Percentiles rank a stretch among this genome's conserved stretches.
Conservation (phyloP, 2,329 filamentous ascomycete species). For the Sarocladiaceae sp. region DNA sequence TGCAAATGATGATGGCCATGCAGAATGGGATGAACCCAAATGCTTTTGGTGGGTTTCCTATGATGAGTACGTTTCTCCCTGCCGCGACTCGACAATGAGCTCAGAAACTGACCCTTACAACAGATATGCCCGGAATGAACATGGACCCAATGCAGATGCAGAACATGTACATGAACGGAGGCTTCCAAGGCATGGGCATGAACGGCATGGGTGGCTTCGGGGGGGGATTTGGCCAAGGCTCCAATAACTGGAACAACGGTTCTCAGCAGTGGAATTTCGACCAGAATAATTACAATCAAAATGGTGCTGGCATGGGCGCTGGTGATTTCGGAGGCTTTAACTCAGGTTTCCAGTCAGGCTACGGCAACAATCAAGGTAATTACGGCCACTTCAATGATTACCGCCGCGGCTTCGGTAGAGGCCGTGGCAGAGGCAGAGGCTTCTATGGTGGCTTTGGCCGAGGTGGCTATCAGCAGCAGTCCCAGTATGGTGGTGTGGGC, state of each 20-base stretch:
- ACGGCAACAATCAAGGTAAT: slow-evolving; percentile 67
- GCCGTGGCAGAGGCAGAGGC: slow-evolving; percentile 63
- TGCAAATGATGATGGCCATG: slow-evolving; percentile 79
- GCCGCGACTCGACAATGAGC: background rate
- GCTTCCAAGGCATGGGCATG: slow-evolving; percentile 74
- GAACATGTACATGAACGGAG: slow-evolving; percentile 75
- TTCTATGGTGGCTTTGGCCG: slow-evolving; percentile 41
- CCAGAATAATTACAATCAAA: slow-evolving; percentile 89
- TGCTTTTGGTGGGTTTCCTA: slow-evolving; percentile 58
- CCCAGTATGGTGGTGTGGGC: slow-evolving; percentile 35
- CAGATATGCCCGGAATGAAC: slow-evolving; percentile 57
- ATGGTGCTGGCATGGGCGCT: slow-evolving; percentile 74
- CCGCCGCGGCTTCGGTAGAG: slow-evolving; percentile 63
- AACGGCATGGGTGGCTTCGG: slow-evolving; percentile 73
- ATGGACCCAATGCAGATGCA: slow-evolving; percentile 79
- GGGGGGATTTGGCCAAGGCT: slow-evolving; percentile 56
- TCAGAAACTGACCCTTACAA: background rate
- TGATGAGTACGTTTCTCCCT: slow-evolving; percentile 72
- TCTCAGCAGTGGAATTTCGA: slow-evolving; percentile 79
- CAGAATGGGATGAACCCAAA: slow-evolving; percentile 59
- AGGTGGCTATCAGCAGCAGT: slow-evolving; percentile 30
- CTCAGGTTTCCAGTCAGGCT: slow-evolving; percentile 72
- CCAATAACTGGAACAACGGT: slow-evolving; percentile 71
- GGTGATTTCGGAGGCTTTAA: slow-evolving; percentile 79
- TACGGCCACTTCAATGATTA: slow-evolving; percentile 82